A percentile compares a stretch with the other conserved stretches of the same genome.
Conservation (phyloP, 805 yeast species). For the Starmera dryadoides region DNA sequence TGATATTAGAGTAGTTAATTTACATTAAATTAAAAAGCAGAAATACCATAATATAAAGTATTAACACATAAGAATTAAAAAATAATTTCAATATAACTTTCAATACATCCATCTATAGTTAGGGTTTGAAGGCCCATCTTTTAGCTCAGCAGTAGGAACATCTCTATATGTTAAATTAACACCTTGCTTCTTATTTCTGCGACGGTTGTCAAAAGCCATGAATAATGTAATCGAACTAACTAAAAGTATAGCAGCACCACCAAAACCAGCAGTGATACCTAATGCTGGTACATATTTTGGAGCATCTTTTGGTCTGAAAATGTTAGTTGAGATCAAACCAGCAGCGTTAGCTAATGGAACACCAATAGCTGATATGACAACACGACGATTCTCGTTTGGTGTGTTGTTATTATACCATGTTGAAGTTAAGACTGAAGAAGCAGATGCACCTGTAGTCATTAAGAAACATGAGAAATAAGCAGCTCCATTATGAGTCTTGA, state of each 20-base stretch:
- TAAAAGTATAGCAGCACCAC: slow-evolving; percentile 34
- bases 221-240: slow-evolving; percentile 20
- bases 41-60: no score
- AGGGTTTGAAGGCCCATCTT: slow-evolving; percentile 38
- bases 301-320: slow-evolving; percentile 43
- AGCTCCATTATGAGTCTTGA: slow-evolving; percentile 27
- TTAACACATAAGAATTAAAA: no score
- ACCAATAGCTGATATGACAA: slow-evolving; percentile 39
- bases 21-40: no score
- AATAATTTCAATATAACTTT: background rate
- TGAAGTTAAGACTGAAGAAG: slow-evolving; percentile 41
- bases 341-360: slow-evolving; percentile 52
- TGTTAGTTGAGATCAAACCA: slow-evolving; percentile 46
- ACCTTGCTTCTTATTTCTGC: slow-evolving; percentile 33
- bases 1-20: no score
- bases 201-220: slow-evolving; percentile 36
- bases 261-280: slow-evolving; percentile 38
- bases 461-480: slow-evolving; percentile 38
- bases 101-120: slow-evolving; percentile 41
- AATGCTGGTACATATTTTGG: slow-evolving; percentile 49
- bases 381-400: slow-evolving; percentile 38
- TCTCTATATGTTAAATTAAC: slow-evolving; percentile 30
- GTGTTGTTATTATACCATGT: slow-evolving; percentile 46
- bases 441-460: slow-evolving; percentile 42
- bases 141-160: slow-evolving; percentile 34